phyloP scores from a whole-genome alignment of 371 early-diverging fungal species.

The Syncephalis fuscata region DNA sequence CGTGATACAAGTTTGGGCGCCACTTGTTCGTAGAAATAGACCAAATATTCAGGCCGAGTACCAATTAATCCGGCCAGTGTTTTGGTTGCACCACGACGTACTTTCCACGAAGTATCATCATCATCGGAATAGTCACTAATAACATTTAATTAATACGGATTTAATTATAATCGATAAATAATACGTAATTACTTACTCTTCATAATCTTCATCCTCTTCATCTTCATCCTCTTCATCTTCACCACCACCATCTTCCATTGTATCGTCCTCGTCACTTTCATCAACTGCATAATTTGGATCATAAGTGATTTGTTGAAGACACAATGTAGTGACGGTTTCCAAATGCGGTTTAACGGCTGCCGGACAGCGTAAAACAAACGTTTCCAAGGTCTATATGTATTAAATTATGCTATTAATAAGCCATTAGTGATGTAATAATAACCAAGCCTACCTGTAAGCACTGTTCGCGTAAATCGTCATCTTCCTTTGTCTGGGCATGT shows the following conservation, averaged over 20 bases:
- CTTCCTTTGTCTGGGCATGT: slow-evolving; percentile 33
- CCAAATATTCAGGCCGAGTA: slow-evolving; percentile 47
- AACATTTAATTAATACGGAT: neutral
- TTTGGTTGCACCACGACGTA: slow-evolving; percentile 72
- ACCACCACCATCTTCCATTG: slow-evolving; percentile 41
- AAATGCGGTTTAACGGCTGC: slow-evolving; percentile 45
- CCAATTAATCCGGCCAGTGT: slow-evolving; percentile 57
- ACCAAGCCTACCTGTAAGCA: slow-evolving; percentile 38
- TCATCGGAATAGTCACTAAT: slow-evolving; percentile 57
- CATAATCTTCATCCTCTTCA: slow-evolving; percentile 41
- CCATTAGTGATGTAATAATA: neutral
- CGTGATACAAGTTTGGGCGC: slow-evolving; percentile 57
- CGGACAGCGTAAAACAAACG: slow-evolving; percentile 64
- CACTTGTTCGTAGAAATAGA: slow-evolving; percentile 38
- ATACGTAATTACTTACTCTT: slow-evolving; percentile 12
- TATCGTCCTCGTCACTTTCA: slow-evolving; percentile 51
- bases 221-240: slow-evolving; percentile 61
- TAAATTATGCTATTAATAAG: neutral
- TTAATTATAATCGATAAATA: neutral
- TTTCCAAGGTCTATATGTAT: slow-evolving; percentile 41
- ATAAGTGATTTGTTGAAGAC: slow-evolving; percentile 53
- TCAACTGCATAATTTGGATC: slow-evolving; percentile 84
- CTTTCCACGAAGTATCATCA: slow-evolving; percentile 82
- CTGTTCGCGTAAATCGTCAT: slow-evolving; percentile 75
- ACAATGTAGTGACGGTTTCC: slow-evolving; percentile 34